Conservation (phyloP, 805 yeast genomes). For the Kuraishia floccosa region DNA sequence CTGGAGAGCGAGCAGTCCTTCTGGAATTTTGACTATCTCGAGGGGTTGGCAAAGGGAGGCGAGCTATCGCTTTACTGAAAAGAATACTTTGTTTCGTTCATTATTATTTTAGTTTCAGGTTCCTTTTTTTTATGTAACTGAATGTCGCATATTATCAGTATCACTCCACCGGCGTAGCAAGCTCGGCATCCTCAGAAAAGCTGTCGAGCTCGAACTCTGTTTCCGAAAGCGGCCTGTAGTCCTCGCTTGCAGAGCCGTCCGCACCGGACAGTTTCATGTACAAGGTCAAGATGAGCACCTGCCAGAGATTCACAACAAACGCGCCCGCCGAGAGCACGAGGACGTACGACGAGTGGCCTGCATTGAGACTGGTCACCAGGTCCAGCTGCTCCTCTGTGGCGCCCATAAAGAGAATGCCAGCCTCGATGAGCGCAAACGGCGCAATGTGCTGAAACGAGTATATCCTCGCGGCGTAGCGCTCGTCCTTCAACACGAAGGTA, state of each 20-base stretch:
- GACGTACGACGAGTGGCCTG: constrained; percentile 80
- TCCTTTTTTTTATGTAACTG: background rate
- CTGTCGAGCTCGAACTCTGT: constrained; percentile 15
- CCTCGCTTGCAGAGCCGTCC: constrained; percentile 1
- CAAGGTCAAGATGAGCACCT: constrained; percentile 43
- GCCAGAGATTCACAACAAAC: constrained; percentile 58
- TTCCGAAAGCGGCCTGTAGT: constrained; percentile 2
- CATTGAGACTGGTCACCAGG: constrained; percentile 59
- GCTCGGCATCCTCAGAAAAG: constrained; percentile 14
- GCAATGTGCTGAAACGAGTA: constrained; percentile 79
- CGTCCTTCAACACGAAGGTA: constrained; percentile 61
- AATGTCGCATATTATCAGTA: background rate
- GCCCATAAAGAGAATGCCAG: constrained; percentile 82
- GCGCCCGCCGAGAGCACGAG: constrained; percentile 65
- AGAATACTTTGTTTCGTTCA: background rate
- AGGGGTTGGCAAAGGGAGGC: background rate
- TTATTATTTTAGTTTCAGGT: background rate
- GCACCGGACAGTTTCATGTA: constrained; percentile 33
- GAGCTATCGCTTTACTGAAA: background rate
- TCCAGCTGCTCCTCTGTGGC: constrained; percentile 85
- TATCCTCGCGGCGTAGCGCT: constrained; percentile 27
- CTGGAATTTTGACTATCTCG: constrained; percentile 17
- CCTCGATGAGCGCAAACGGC: constrained; percentile 63
- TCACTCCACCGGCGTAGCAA: too few relatives aligned
- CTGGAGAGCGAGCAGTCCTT: constrained; percentile 5